A percentile compares a stretch with the other conserved stretches of the same genome.
Conservation (phyloP, 148 eudicot genomes). For the Rhododendron williamsianum region DNA sequence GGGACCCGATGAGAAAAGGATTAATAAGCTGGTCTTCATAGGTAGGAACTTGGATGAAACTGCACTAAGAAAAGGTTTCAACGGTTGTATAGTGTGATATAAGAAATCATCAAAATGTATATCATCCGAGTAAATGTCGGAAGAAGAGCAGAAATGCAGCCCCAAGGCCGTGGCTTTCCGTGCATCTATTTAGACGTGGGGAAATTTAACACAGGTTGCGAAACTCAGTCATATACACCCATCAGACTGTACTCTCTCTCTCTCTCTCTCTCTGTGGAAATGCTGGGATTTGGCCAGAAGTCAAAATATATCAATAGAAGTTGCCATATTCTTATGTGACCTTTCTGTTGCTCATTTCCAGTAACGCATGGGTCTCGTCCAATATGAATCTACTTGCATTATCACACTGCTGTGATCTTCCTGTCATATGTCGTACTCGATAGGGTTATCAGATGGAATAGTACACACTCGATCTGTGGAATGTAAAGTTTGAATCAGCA, state of each 20-base stretch:
- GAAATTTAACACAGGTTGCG: not conserved
- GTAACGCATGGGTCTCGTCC: not conserved
- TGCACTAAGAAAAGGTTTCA: conserved; percentile 72
- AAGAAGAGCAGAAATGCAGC: not conserved
- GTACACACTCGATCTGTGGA: not conserved
- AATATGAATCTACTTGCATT: not conserved
- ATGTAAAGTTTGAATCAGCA: not conserved
- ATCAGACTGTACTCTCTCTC: not conserved
- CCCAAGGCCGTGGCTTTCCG: not conserved
- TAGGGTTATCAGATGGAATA: not conserved
- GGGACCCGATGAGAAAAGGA: conserved; percentile 74
- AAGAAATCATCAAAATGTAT: not conserved
- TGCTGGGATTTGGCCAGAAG: not conserved
- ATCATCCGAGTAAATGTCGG: not conserved
- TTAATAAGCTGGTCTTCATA: conserved; percentile 78
- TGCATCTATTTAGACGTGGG: not conserved
- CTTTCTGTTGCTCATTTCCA: not conserved
- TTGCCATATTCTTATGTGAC: not conserved
- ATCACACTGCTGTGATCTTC: not conserved
- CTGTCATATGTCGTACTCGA: not conserved
- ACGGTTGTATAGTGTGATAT: conserved; percentile 59
- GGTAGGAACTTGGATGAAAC: conserved; percentile 84
- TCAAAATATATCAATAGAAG: not conserved
- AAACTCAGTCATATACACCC: not conserved
- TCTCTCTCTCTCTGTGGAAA: not conserved